Evolutionary conservation across 78 protist genomes (phyloP).

Genomic region (Anaeramoeba flamelloides): DNA sequence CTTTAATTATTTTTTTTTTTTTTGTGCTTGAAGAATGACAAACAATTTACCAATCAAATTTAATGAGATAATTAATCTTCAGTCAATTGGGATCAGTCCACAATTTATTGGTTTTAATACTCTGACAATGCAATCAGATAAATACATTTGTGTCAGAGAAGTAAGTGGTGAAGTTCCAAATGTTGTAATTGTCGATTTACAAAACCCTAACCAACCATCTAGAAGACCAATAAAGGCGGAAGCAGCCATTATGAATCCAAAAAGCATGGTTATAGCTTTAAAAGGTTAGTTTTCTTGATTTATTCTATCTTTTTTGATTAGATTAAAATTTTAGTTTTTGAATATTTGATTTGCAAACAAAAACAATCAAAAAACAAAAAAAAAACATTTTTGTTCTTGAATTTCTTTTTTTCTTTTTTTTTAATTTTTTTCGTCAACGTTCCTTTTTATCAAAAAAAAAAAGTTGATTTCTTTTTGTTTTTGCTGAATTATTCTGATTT

Average conservation of each 20-base stretch:
- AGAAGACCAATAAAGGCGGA: conserved; percentile 74
- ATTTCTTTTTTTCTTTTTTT: conserved; percentile 10
- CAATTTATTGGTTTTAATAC: conserved; percentile 53
- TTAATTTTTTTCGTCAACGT: neutral
- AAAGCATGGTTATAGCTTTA: conserved; percentile 75
- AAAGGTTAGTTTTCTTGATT: conserved; percentile 41
- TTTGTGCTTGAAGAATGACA: too few relatives aligned
- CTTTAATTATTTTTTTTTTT: too few relatives aligned
- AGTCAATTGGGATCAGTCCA: conserved; percentile 27
- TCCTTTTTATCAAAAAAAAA: neutral
- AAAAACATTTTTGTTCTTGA: too few relatives aligned
- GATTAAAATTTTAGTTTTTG: too few relatives aligned
- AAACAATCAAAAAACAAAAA: too few relatives aligned
- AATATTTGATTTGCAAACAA: too few relatives aligned
- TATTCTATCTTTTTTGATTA: too few relatives aligned
- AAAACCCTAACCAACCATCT: conserved; percentile 39
- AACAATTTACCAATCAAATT: too few relatives aligned
- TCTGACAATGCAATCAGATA: conserved; percentile 79
- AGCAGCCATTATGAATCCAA: conserved; percentile 88
- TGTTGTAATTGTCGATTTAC: conserved; percentile 61
- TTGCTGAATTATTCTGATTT: neutral
- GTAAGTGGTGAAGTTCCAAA: conserved; percentile 30
- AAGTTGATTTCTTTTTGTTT: neutral
- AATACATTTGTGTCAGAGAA: conserved; percentile 80
- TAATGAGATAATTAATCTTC: too few relatives aligned